Conservation (phyloP, 371 early-diverging fungal species). For the Lichtheimia ornata region DNA sequence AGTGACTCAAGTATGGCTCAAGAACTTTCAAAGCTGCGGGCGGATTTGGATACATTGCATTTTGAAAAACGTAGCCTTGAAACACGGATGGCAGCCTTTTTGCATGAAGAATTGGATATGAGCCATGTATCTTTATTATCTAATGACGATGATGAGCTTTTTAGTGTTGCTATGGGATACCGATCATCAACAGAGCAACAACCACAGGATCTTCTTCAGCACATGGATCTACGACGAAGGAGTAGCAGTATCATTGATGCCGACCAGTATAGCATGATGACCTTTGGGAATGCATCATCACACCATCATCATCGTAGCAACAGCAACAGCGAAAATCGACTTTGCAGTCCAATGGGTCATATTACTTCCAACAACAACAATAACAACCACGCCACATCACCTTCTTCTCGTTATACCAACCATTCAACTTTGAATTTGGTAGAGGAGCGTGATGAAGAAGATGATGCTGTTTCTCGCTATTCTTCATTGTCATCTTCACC, state of each 20-base stretch:
- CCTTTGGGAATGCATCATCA: background rate
- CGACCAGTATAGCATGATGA: slow-evolving; percentile 6
- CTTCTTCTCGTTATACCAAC: background rate
- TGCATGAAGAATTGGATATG: slow-evolving; percentile 17
- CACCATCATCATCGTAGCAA: background rate
- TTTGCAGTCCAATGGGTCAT: background rate
- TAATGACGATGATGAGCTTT: slow-evolving; percentile 7
- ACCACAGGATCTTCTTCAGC: background rate
- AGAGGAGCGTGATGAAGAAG: slow-evolving; percentile 10
- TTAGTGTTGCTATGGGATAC: slow-evolving; percentile 5
- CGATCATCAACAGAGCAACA: background rate
- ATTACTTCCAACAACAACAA: no score
- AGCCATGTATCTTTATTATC: slow-evolving; percentile 1
- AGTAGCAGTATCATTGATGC: slow-evolving; percentile 11
- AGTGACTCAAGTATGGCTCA: no score
- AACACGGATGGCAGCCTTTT: slow-evolving; percentile 16
- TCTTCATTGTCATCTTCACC: slow-evolving; percentile 16
- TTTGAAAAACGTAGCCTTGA: slow-evolving; percentile 16
- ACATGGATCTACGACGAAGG: slow-evolving; percentile 5
- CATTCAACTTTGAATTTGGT: slow-evolving; percentile 11
- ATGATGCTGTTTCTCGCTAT: slow-evolving; percentile 17
- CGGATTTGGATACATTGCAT: slow-evolving; percentile 14
- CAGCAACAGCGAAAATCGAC: background rate
- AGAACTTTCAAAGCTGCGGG: background rate
- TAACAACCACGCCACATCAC: no score